A percentile compares a stretch with the other conserved stretches of the same genome.
These are phyloP conservation scores for Trichoderma afroharzianum DNA, from an alignment of 2,329 filamentous ascomycete genomes.

Conservation along the genomic window DNA sequence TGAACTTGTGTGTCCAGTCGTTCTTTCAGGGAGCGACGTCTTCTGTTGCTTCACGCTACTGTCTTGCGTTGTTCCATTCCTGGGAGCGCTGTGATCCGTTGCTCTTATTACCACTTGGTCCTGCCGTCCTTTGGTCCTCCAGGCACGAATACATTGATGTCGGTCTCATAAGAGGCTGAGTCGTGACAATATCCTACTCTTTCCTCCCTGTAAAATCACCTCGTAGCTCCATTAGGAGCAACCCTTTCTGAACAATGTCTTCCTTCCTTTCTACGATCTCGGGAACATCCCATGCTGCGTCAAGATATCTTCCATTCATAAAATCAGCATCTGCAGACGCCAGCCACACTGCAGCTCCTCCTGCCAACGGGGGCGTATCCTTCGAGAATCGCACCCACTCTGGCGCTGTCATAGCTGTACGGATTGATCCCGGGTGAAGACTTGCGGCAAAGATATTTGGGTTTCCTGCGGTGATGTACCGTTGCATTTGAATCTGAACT, in stretches of 20 bases:
- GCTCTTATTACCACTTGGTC: no score
- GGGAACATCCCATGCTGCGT: background rate
- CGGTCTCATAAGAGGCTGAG: background rate
- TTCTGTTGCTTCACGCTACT: no score
- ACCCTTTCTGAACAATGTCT: background rate
- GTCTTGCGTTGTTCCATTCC: no score
- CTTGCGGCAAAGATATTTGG: background rate
- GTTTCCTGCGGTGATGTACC: background rate
- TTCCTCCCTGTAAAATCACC: background rate
- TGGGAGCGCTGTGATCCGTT: no score
- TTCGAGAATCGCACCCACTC: background rate
- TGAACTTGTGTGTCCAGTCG: no score
- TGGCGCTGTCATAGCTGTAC: background rate
- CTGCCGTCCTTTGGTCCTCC: no score
- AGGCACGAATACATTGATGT: no score
- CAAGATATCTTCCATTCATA: background rate
- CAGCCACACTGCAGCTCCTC: background rate
- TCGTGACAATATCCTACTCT: background rate
- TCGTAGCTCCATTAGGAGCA: background rate
- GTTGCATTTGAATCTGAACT: background rate
- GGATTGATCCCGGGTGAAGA: background rate
- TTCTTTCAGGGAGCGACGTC: no score
- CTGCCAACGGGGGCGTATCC: background rate
- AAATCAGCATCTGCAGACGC: background rate
- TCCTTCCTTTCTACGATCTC: background rate